Conservation (phyloP, 176 grass and related monocot species). For the Aegilops tauschii region DNA sequence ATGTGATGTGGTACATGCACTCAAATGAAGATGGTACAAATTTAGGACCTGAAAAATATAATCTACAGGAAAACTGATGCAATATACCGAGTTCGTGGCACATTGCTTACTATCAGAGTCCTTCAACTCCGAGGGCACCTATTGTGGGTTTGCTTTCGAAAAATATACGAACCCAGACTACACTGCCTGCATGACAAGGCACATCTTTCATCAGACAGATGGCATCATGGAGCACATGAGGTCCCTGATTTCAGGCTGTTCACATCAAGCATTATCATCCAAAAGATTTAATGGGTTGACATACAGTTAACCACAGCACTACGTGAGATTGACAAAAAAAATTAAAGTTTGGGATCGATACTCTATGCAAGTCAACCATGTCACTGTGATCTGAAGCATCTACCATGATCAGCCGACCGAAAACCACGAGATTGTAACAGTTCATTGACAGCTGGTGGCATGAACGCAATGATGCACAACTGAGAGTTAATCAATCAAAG, state of each 20-base stretch:
- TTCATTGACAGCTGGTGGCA: slow-evolving; percentile 18
- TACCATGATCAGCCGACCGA: slow-evolving; percentile 1
- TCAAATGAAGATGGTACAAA: background rate
- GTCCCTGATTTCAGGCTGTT: slow-evolving; percentile 14
- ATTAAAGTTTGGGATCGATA: slow-evolving; percentile 17
- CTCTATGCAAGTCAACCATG: slow-evolving; percentile 32
- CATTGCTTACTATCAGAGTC: background rate
- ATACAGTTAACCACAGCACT: background rate
- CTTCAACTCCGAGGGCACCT: background rate
- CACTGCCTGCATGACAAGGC: background rate
- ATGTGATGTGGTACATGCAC: background rate
- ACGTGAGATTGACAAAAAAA: slow-evolving; percentile 3
- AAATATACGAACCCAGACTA: background rate
- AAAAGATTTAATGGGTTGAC: slow-evolving; percentile 28
- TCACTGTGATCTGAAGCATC: slow-evolving; percentile 36
- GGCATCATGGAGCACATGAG: background rate
- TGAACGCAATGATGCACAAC: background rate
- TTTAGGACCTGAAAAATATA: background rate
- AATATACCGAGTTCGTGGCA: background rate
- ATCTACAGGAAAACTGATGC: background rate
- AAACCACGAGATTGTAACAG: background rate
- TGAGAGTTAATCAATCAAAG: background rate
- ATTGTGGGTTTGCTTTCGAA: background rate
- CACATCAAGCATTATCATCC: slow-evolving; percentile 16
- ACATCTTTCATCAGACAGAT: slow-evolving; percentile 25